Evolutionary conservation across 768 basidiomycete genomes (phyloP).

Genomic region (Lentinula edodes): DNA sequence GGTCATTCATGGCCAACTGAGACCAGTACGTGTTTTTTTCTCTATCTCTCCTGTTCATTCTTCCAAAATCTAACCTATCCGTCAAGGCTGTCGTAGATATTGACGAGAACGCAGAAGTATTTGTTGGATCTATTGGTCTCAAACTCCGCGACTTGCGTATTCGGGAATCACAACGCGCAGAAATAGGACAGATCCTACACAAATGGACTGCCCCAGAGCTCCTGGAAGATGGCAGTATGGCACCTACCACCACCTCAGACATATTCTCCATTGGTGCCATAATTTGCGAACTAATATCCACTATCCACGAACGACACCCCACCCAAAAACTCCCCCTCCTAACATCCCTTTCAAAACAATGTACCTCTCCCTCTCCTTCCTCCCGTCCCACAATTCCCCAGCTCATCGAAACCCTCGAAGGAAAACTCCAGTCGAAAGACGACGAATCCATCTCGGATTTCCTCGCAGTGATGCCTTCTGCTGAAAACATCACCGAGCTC

Average conservation of each 20-base stretch:
- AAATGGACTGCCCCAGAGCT: not conserved
- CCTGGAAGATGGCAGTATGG: not conserved
- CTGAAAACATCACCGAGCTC: not conserved
- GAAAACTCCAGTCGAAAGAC: not conserved
- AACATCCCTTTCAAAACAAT: not conserved
- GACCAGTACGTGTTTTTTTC: not conserved
- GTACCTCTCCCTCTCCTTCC: not conserved
- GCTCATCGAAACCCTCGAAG: not conserved
- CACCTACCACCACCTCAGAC: not conserved
- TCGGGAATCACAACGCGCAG: not conserved
- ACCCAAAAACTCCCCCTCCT: not conserved
- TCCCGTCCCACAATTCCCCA: not conserved
- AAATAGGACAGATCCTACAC: not conserved
- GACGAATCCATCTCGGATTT: not conserved
- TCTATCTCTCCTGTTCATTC: no score
- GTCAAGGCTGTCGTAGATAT: not conserved
- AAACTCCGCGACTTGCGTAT: not conserved
- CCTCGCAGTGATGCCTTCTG: not conserved
- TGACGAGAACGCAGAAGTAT: not conserved
- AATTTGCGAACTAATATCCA: not conserved
- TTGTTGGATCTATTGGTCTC: not conserved
- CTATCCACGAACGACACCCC: not conserved
- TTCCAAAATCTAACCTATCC: not conserved
- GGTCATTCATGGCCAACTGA: not conserved
- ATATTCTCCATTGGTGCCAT: not conserved